Percentiles rank a stretch among this genome's conserved stretches.
These are phyloP conservation scores for Volvariella volvacea DNA, from an alignment of 1,284 basidiomycete genomes.

Conservation along the genomic window DNA sequence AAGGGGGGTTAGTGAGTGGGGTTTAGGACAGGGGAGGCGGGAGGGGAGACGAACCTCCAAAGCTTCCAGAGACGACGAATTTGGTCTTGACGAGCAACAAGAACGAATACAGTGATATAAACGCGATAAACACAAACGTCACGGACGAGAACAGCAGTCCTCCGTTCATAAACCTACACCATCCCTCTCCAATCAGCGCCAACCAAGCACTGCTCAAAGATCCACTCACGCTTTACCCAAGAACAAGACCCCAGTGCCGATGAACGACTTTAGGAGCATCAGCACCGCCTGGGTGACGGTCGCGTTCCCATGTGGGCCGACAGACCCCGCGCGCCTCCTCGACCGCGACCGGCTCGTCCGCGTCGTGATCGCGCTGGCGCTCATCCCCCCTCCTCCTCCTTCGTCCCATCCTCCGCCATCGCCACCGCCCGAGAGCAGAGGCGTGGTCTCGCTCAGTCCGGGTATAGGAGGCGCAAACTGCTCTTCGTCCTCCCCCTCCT, in stretches of 20 bases:
- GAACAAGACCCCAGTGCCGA: constrained; percentile 95
- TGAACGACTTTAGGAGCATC: constrained; percentile 93
- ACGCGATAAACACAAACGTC: constrained; percentile 77
- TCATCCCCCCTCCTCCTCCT: too few species aligned
- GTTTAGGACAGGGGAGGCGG: constrained; percentile 1
- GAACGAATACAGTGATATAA: constrained; percentile 92
- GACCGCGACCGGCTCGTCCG: constrained; percentile 38
- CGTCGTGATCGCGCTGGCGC: constrained; percentile 15
- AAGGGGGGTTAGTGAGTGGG: constrained; percentile 8
- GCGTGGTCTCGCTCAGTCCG: constrained; percentile 34
- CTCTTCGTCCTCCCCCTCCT: constrained; percentile 22
- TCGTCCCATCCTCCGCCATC: too few species aligned
- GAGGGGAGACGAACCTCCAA: constrained; percentile 61
- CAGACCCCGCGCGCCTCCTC: constrained; percentile 34
- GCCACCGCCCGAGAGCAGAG: constrained; percentile 27
- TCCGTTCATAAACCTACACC: constrained; percentile 83
- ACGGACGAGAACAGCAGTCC: constrained; percentile 88
- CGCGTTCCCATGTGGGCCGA: constrained; percentile 72
- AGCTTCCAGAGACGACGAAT: constrained; percentile 85
- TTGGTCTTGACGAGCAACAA: constrained; percentile 88
- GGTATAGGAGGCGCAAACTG: too few species aligned
- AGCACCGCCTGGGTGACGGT: constrained; percentile 84
- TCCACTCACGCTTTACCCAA: constrained; percentile 76
- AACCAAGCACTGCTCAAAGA: background rate
- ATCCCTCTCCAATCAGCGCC: too few species aligned